Base-by-base conservation (phyloP, 805 yeast species). In the Spathaspora hagerdaliae region DNA sequence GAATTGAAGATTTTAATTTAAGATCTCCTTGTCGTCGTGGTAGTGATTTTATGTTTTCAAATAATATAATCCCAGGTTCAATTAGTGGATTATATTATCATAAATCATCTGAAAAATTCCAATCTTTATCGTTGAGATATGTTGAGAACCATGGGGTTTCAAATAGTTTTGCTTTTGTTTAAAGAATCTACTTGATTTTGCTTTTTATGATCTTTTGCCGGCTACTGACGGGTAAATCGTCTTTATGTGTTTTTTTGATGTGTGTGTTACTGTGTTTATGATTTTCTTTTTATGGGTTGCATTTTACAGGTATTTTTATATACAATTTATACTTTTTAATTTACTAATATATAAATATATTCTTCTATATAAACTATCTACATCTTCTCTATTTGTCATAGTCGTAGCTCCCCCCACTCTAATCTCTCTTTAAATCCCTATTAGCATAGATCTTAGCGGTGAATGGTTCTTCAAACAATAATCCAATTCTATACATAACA, bases 381-480 rank as follows among this genome's bases (percentile, higher is more conserved):
- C 24, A 19, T n/a, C n/a, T n/a, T n/a, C n/a, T n/a, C 24, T 5
- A 19, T 19, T 5, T 19, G 5, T 19, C 24, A 19, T 5, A 19
- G n/a, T n/a, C n/a, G n/a, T n/a, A n/a, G n/a, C 5, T 19, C 24
- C 24, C 24, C 24, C 2, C 24, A 19, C 24, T 68, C 64, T 12
- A 19, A 24, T 39, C 41, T 34, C 19, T 31, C 41, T 39, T 39
- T n/a, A 14, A n/a, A 49, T 79, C 85, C 53, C 88, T 77, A 55
- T 78, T 75, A n/a, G 92, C 86, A 59, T 94, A 94, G 50, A 94
- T 94, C 61, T 75, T 79, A 24, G 87, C 96, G 19, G 99, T 94
- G 74, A 91, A 94, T 12, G 99, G 99, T 60, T 92, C 99, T 68
- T 94, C 99, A 56, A 92, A 89, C 44, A 77, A 64, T 59, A 90